phyloP scores from a whole-genome alignment of 148 eudicot genomes.

The Rhododendron kiyosumense region DNA sequence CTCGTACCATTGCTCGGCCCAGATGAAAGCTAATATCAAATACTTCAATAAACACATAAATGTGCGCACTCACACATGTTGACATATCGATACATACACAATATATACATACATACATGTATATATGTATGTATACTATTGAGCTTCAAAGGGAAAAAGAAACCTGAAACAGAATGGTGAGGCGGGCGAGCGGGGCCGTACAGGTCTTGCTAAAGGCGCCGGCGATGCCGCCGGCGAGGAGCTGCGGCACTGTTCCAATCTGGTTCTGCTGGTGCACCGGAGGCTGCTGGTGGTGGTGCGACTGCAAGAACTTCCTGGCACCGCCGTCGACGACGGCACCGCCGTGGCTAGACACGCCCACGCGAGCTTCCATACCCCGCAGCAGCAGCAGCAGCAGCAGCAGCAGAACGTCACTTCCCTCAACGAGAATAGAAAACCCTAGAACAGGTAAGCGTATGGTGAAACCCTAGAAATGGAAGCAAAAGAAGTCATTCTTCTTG shows the following conservation, averaged over 20 bases:
- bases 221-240: conserved; percentile 78
- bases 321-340: conserved; percentile 35
- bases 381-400: no score
- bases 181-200: conserved; percentile 88
- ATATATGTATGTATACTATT: neutral
- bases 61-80: neutral
- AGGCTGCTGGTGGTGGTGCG: conserved; percentile 12
- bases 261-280: conserved; percentile 41
- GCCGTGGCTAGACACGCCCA: conserved; percentile 22
- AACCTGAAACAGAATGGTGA: conserved; percentile 87
- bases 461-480: neutral
- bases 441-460: neutral
- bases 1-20: neutral
- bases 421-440: neutral
- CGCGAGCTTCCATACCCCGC: conserved; percentile 30
- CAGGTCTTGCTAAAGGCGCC: conserved; percentile 80
- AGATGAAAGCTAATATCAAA: neutral
- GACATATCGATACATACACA: neutral
- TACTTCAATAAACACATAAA: neutral
- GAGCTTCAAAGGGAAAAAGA: neutral
- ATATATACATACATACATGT: neutral
- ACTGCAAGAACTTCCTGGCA: conserved; percentile 23
- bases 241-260: conserved; percentile 57
- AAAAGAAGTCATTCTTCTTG: neutral
- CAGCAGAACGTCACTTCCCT: neutral